phyloP scores from a whole-genome alignment of 2,329 filamentous ascomycete species.

The Penicillium glabrum region DNA sequence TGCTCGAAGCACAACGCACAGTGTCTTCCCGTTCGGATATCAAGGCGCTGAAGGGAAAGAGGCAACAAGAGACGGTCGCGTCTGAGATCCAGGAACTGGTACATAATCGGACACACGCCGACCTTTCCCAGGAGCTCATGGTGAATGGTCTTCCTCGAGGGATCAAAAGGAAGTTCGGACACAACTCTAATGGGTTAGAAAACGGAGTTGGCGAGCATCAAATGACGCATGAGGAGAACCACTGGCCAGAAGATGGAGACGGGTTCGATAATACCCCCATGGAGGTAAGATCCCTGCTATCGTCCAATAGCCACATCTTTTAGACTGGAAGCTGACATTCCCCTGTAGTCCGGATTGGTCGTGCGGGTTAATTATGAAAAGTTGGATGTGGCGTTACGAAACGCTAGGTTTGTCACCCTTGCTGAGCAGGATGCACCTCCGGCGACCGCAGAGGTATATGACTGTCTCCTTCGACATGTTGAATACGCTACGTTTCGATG shows the following conservation, averaged over 20 bases:
- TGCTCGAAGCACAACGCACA: constrained; percentile 38
- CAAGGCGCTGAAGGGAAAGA: constrained; percentile 40
- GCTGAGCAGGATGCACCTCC: constrained; percentile 69
- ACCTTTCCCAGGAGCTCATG: constrained; percentile 34
- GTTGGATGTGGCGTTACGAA: constrained; percentile 78
- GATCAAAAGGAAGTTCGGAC: constrained; percentile 32
- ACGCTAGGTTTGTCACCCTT: constrained; percentile 71
- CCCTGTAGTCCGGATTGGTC: constrained; percentile 64
- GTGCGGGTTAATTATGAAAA: constrained; percentile 84
- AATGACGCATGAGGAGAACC: constrained; percentile 28
- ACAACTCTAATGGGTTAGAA: constrained; percentile 19
- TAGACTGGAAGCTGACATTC: constrained; percentile 3
- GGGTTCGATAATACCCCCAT: constrained; percentile 35
- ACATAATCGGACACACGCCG: constrained; percentile 35
- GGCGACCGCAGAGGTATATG: constrained; percentile 76
- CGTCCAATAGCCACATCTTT: background rate
- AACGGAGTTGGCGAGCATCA: constrained; percentile 28
- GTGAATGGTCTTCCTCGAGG: constrained; percentile 34
- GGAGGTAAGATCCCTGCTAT: constrained; percentile 33
- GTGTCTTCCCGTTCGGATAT: constrained; percentile 31
- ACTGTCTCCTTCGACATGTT: constrained; percentile 67
- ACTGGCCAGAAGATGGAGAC: constrained; percentile 38
- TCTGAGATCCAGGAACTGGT: constrained; percentile 31
- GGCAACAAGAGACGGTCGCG: constrained; percentile 33
- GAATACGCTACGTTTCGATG: constrained; percentile 70